Percentiles rank a stretch among this genome's conserved stretches.
These are phyloP conservation scores for Ascochyta koolunga DNA, from an alignment of 2,329 filamentous ascomycete species.

Conservation along the genomic window DNA sequence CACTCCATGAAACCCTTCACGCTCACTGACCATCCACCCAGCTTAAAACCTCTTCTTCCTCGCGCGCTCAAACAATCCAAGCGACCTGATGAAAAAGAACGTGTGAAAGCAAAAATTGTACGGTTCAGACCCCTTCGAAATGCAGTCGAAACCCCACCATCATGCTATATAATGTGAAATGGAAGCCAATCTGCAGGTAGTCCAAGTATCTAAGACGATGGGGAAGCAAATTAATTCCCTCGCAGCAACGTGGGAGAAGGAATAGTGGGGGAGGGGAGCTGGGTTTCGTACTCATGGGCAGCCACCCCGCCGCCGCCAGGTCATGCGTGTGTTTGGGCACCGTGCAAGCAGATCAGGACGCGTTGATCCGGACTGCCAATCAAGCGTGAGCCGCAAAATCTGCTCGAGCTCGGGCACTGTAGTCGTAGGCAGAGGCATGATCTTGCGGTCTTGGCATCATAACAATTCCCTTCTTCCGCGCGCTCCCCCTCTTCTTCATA, in stretches of 20 bases:
- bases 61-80: not conserved
- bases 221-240: not conserved
- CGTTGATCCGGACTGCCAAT: not conserved
- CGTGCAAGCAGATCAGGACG: not conserved
- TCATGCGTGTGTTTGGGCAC: not conserved
- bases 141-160: not conserved
- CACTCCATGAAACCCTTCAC: no score
- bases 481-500: not conserved
- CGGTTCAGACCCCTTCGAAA: not conserved
- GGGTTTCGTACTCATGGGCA: not conserved
- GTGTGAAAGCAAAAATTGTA: not conserved
- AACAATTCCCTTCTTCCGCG: not conserved
- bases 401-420: not conserved
- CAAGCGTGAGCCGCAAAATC: not conserved
- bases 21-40: no score
- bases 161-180: not conserved
- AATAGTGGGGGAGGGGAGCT: no score
- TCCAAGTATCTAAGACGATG: not conserved
- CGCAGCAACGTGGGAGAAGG: no score
- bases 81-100: not conserved
- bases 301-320: not conserved
- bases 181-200: not conserved
- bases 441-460: not conserved
- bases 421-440: not conserved
- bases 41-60: not conserved